These are phyloP conservation scores for Penicillium sp. DNA, from an alignment of 2,329 filamentous ascomycete species.

Conservation along the genomic window DNA sequence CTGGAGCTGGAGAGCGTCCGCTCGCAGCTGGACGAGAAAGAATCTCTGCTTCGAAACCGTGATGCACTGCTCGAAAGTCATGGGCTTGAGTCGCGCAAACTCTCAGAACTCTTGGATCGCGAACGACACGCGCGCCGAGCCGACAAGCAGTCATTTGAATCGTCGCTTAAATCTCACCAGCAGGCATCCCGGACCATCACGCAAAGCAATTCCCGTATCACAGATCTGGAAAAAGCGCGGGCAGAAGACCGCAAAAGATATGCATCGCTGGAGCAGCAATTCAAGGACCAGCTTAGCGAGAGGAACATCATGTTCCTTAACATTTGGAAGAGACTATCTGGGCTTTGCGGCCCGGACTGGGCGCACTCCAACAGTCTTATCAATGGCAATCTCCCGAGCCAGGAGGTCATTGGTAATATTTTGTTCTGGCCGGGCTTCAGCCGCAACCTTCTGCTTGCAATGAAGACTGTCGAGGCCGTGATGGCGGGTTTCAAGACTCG, in stretches of 20 bases:
- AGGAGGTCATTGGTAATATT: slow-evolving; percentile 82
- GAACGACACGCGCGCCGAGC: slow-evolving; percentile 81
- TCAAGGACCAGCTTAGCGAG: slow-evolving; percentile 83
- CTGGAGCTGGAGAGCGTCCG: slow-evolving; percentile 78
- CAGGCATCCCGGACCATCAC: slow-evolving; percentile 82
- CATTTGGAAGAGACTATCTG: slow-evolving; percentile 86
- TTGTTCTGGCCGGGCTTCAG: slow-evolving; percentile 75
- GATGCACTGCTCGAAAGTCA: slow-evolving; percentile 85
- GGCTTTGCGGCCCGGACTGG: slow-evolving; percentile 88
- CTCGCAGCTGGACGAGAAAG: slow-evolving; percentile 79
- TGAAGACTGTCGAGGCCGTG: slow-evolving; percentile 82
- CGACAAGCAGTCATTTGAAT: slow-evolving; percentile 84
- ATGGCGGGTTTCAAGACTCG: slow-evolving; percentile 73
- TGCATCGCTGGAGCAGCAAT: slow-evolving; percentile 70
- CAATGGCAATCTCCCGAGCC: slow-evolving; percentile 78
- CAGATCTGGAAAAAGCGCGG: slow-evolving; percentile 79
- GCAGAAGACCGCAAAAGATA: slow-evolving; percentile 75
- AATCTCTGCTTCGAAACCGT: slow-evolving; percentile 82
- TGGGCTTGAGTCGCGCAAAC: slow-evolving; percentile 77
- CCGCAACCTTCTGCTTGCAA: slow-evolving; percentile 80
- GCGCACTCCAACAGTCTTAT: slow-evolving; percentile 83
- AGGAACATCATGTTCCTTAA: slow-evolving; percentile 82
- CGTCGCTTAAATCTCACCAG: slow-evolving; percentile 80
- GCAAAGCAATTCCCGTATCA: slow-evolving; percentile 77
- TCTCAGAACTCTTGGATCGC: slow-evolving; percentile 85